Evolutionary conservation across 106 monocot genomes (phyloP).

Genomic region (Hemerocallis citrina): DNA sequence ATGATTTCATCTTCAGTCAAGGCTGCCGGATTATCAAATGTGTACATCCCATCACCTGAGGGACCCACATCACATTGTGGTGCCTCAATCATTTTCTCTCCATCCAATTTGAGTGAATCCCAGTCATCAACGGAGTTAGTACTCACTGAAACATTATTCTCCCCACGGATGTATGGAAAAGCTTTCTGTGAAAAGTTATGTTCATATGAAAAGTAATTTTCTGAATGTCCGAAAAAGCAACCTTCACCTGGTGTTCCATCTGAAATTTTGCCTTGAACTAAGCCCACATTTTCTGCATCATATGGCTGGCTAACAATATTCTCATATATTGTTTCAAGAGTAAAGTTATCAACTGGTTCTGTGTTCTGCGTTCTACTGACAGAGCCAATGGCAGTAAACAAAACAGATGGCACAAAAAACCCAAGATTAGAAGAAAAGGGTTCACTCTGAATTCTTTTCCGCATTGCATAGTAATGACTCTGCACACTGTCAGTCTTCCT

Average conservation of each 20-base stretch:
- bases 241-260: conserved; percentile 8
- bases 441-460: conserved; percentile 60
- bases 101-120: conserved; percentile 12
- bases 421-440: conserved; percentile 19
- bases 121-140: conserved; percentile 9
- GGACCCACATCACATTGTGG: conserved; percentile 15
- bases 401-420: conserved; percentile 11
- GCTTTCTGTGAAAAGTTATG: conserved; percentile 18
- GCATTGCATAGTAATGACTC: conserved; percentile 57
- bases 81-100: conserved; percentile 21
- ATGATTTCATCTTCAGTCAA: conserved; percentile 31
- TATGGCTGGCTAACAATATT: conserved; percentile 3
- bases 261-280: conserved; percentile 15
- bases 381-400: conserved; percentile 6
- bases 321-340: conserved; percentile 4
- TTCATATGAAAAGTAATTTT: conserved; percentile 25
- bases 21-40: conserved; percentile 14
- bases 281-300: conserved; percentile 13
- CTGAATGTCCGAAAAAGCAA: conserved; percentile 11
- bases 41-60: conserved; percentile 18
- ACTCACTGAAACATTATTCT: conserved; percentile 14
- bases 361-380: conserved; percentile 8
- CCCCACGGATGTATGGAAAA: conserved; percentile 15
- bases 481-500: conserved; percentile 46
- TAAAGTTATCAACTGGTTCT: conserved; percentile 5